phyloP scores from a whole-genome alignment of 331 rosid species.

The Saraca asoca region DNA sequence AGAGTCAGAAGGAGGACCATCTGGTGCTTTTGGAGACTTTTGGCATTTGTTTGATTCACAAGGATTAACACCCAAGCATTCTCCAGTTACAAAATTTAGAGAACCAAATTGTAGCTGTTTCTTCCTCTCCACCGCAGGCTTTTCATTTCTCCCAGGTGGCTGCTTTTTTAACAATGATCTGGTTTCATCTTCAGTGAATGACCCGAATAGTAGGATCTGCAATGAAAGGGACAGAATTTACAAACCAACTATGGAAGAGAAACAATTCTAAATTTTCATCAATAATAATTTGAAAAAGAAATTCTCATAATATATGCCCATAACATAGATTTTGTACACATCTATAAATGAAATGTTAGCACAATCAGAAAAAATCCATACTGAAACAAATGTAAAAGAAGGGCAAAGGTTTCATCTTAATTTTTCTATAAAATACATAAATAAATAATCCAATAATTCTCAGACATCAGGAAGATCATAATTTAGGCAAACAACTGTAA shows the following conservation, averaged over 20 bases:
- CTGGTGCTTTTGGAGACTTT: slow-evolving; percentile 36
- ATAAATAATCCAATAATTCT: no score
- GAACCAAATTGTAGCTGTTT: slow-evolving; percentile 70
- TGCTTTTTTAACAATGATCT: slow-evolving; percentile 52
- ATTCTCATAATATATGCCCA: neutral
- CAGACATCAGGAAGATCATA: no score
- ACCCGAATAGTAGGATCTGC: slow-evolving; percentile 76
- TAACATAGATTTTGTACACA: neutral
- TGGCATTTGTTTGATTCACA: slow-evolving; percentile 37
- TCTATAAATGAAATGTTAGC: neutral
- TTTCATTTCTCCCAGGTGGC: slow-evolving; percentile 46
- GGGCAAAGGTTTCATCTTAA: no score
- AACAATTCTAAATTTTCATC: no score
- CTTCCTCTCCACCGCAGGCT: slow-evolving; percentile 52
- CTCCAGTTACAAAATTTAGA: slow-evolving; percentile 42
- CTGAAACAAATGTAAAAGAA: neutral
- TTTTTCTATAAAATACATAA: no score
- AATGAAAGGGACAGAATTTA: slow-evolving; percentile 3
- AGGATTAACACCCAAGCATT: slow-evolving; percentile 12
- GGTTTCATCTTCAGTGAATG: slow-evolving; percentile 90
- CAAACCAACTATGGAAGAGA: slow-evolving; percentile 7
- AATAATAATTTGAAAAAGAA: neutral
- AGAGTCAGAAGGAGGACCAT: slow-evolving; percentile 24
- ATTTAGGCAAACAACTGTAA: no score
- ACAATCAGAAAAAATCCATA: slow-evolving; percentile 6